A percentile compares a stretch with the other conserved stretches of the same genome.
These are phyloP conservation scores for Eucalyptus dawsonii DNA, from an alignment of 345 rosid genomes.

Conservation along the genomic window DNA sequence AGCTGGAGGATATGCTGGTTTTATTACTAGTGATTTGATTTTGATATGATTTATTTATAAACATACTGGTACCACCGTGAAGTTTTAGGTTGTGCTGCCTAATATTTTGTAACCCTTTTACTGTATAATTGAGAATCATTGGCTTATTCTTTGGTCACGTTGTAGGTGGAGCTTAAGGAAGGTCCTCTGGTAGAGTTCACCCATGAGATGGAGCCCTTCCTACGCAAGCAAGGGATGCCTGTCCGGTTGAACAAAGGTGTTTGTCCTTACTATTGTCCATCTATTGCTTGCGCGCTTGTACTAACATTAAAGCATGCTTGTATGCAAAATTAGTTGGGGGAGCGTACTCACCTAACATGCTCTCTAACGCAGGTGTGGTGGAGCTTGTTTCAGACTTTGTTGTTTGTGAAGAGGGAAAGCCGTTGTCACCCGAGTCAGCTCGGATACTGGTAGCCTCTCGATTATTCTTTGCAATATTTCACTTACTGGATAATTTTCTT, in stretches of 20 bases:
- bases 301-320: background rate
- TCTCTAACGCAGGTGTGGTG: conserved; percentile 50
- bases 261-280: background rate
- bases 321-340: background rate
- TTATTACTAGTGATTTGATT: background rate
- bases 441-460: conserved; percentile 59
- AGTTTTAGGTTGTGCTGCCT: background rate
- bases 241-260: conserved; percentile 88
- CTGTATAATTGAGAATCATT: background rate
- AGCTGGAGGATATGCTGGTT: background rate
- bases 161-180: conserved; percentile 73
- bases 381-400: conserved; percentile 82
- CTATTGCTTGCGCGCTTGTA: background rate
- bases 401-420: conserved; percentile 90
- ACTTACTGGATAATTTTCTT: background rate
- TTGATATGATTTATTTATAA: background rate
- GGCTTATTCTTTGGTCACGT: background rate
- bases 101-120: too few relatives aligned
- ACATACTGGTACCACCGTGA: background rate
- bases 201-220: conserved; percentile 96
- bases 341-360: background rate
- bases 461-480: background rate
- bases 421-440: conserved; percentile 81
- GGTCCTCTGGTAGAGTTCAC: conserved; percentile 90
- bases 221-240: conserved; percentile 94